Percentiles rank a stretch among this genome's conserved stretches.
phyloP scores from a whole-genome alignment of 306 rosid species.

The Vigna angularis region DNA sequence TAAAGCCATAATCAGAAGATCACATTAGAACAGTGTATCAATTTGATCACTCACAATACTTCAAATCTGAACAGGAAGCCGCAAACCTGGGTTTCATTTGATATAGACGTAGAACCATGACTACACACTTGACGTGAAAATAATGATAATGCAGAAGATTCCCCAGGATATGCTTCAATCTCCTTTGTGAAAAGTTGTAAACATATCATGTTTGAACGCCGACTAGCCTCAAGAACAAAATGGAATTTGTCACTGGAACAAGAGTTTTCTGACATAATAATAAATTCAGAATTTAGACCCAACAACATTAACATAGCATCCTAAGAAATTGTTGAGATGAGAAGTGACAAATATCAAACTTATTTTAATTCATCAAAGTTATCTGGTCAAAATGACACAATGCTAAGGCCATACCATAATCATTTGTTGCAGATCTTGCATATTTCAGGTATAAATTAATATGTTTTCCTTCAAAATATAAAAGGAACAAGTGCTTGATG shows the following conservation, averaged over 20 bases:
- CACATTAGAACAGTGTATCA: constrained; percentile 30
- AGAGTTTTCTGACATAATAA: constrained; percentile 74
- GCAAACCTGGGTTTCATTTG: constrained; percentile 75
- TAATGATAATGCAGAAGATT: constrained; percentile 81
- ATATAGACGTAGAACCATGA: constrained; percentile 55
- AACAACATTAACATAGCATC: constrained; percentile 18
- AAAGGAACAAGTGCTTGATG: not conserved
- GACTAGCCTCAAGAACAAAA: constrained; percentile 88
- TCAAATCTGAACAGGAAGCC: constrained; percentile 38
- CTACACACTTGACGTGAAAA: constrained; percentile 62
- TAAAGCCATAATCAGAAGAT: constrained; percentile 57
- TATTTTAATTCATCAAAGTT: constrained; percentile 1
- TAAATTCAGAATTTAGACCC: constrained; percentile 53
- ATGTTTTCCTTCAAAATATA: not conserved
- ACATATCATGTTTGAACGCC: constrained; percentile 83
- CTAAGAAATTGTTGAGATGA: constrained; percentile 22
- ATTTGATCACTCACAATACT: constrained; percentile 31
- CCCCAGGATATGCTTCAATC: constrained; percentile 79
- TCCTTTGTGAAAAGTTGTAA: constrained; percentile 86
- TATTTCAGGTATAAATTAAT: constrained; percentile 9
- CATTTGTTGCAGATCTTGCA: constrained; percentile 25
- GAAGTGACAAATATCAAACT: not conserved
- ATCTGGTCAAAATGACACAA: constrained; percentile 17
- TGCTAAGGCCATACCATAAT: constrained; percentile 28
- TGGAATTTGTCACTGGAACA: constrained; percentile 74